Base-by-base conservation (phyloP, 1,139 yeast species). In the Pneumocystis wakefieldiae region DNA sequence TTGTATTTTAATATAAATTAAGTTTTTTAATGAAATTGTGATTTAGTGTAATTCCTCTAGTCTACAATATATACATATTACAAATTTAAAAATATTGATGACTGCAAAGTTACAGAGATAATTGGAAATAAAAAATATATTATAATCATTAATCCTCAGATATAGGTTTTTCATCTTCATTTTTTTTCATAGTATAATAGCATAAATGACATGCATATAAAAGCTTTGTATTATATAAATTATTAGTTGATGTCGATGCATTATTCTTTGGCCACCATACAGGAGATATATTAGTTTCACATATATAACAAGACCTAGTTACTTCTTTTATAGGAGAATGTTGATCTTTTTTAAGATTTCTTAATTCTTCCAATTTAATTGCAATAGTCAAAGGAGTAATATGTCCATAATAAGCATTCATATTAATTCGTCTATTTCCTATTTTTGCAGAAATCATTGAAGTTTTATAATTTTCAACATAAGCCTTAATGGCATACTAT, bases 321-420 rank as follows among this genome's bases (percentile, higher is more conserved):
- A 8, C 14, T 57, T 57, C 14, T 57, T 57, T 57, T 37, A 57
- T 14, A 24, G 55, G 15, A 10, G 17, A 48, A 48, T 10, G 61
- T 64, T 65, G 65, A 72, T 72, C 67, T 71, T 70, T n/a, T 71
- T 68, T 48, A 68, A 67, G 62, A 70, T 75, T 38, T 72, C 48
- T 65, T 75, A 73, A 63, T 75, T 48, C 1, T 72, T 72, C 0
- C 76, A 69, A 63, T 66, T 66, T 8, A 70, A 69, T 1, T 68
- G 66, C 35, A 57, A 60, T 17, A 63, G 42, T 63, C 72, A 75
- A 2, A 69, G 59, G 28, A 67, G 69, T 28, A 67, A 64, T 69
- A 72, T 65, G 10, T 70, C 68, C 55, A 65, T 64, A 59, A 70
- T 57, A 29, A 57, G 59, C 35, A 59, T 66, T 66, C n/a, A 59